Conservation (phyloP, 495 filamentous ascomycete genomes). For the Hypoxylon lenormandii region DNA sequence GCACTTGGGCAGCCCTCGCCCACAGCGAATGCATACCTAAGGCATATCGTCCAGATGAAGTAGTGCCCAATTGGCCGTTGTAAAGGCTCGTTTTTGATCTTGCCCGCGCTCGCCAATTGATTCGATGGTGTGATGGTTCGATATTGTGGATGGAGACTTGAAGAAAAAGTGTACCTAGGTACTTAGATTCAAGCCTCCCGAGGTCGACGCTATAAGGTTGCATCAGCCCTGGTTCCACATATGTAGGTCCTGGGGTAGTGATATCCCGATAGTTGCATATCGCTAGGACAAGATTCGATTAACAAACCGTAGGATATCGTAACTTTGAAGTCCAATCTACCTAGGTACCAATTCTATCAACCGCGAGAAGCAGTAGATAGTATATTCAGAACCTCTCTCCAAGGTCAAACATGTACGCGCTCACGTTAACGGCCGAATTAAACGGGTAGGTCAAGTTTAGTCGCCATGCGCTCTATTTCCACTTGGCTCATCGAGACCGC, state of each 20-base stretch:
- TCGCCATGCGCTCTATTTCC: conserved; percentile 24
- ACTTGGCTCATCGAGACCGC: conserved; percentile 38
- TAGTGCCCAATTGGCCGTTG: conserved; percentile 21
- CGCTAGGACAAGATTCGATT: neutral
- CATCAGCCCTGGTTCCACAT: too few relatives aligned
- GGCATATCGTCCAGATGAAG: conserved; percentile 49
- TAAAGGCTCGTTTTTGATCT: neutral
- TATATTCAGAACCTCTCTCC: neutral
- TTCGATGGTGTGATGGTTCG: conserved; percentile 31
- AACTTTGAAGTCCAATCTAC: conserved; percentile 23
- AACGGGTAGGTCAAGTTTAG: conserved; percentile 64
- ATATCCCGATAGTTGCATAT: conserved; percentile 12
- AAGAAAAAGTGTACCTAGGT: conserved; percentile 3
- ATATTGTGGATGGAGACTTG: conserved; percentile 16
- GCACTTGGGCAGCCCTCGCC: conserved; percentile 73
- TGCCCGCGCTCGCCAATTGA: conserved; percentile 30
- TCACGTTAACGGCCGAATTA: conserved; percentile 82
- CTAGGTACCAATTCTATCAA: conserved; percentile 1
- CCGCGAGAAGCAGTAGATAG: conserved; percentile 11
- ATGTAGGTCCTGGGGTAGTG: conserved; percentile 17
- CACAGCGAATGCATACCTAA: conserved; percentile 74
- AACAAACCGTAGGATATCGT: conserved; percentile 8
- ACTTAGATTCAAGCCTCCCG: conserved; percentile 1
- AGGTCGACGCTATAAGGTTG: too few relatives aligned
- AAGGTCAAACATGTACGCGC: conserved; percentile 73